Evolutionary conservation across 2,329 filamentous ascomycete species (phyloP).

Genomic region (Ophiostoma triangulosporum): DNA sequence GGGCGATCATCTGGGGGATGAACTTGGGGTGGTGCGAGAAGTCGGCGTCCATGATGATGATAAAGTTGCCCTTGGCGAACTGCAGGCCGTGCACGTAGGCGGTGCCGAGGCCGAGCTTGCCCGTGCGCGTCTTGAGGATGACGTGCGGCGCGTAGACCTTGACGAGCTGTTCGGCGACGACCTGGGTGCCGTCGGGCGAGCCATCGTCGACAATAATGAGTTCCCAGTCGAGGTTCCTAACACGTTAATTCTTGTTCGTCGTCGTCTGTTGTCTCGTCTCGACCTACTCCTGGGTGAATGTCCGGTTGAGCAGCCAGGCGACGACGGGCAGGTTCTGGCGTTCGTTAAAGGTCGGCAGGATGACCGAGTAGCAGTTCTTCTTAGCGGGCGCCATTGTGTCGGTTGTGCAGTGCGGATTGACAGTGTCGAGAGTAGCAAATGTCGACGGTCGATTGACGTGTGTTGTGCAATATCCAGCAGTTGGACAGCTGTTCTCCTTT

Average conservation of each 20-base stretch:
- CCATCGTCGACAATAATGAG: slow-evolving; percentile 97
- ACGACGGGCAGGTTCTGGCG: slow-evolving; percentile 93
- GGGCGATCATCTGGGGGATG: slow-evolving; percentile 82
- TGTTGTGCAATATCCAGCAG: not conserved
- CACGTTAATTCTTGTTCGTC: not conserved
- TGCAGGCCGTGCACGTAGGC: slow-evolving; percentile 92
- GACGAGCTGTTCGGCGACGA: slow-evolving; percentile 79
- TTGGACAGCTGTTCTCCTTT: slow-evolving; percentile 11
- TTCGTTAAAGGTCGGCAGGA: slow-evolving; percentile 98
- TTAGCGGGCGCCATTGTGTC: slow-evolving; percentile 34
- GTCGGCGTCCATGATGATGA: slow-evolving; percentile 99
- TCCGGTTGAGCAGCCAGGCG: slow-evolving; percentile 83
- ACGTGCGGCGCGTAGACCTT: slow-evolving; percentile 72
- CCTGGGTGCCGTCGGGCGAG: slow-evolving; percentile 88
- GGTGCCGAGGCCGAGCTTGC: slow-evolving; percentile 93
- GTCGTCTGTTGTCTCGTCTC: not conserved
- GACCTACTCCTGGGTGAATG: slow-evolving; percentile 72
- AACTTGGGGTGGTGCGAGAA: slow-evolving; percentile 99
- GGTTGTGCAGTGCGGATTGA: not conserved
- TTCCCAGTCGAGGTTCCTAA: slow-evolving; percentile 87
- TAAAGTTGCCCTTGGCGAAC: slow-evolving; percentile 81
- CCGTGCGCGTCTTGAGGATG: slow-evolving; percentile 72
- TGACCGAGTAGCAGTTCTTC: slow-evolving; percentile 82
- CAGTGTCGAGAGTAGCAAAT: not conserved
- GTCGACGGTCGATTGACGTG: not conserved